Base-by-base conservation (phyloP, 2,329 filamentous ascomycete species). In the Stenocarpella maydis region DNA sequence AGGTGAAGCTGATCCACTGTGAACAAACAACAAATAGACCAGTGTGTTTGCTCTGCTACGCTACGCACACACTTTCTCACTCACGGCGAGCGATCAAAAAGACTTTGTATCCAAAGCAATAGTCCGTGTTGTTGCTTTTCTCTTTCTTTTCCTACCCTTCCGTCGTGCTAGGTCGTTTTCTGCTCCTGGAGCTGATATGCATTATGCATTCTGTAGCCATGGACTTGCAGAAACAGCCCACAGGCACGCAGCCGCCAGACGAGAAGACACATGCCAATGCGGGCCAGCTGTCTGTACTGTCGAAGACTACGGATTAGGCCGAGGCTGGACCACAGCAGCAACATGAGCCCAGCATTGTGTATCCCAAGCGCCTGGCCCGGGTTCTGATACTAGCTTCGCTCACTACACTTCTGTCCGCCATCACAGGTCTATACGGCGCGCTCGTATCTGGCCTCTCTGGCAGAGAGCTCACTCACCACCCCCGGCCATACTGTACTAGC, bases 321-420 rank as follows among this genome's bases (percentile, higher is more conserved):
- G 67, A 34, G 41, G 24, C 37, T 21, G 43, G n/a, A 4, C 19
- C 68, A 43, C 45, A 60, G 9, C n/a, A 39, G 41, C 55, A 45
- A n/a, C 21, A 69, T 34, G 73, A 73, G 1, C 74, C 74, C 53
- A 41, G 45, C 7, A 37, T 73, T 24, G 65, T 74, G 4, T 85
- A 86, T 72, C 83, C 84, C 0, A 73, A 74, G 26, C 81, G 80
- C 49, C 61, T 78, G 26, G 82, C 79, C 73, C 78, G 84, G 6
- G 31, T 76, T 21, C 76, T 84, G 52, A 82, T 85, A 65, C 80
- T 85, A 69, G 55, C 72, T 6, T 82, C 82, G 4, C 80, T 86
- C 52, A 15, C 52, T 19, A 37, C 31, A 7, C 53, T 24, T 12
- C 15, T 12, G 9, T 37, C 34, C 34, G 34, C 34, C 9, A 37